phyloP scores from a whole-genome alignment of 2,329 filamentous ascomycete species.

The Pseudofabraea citricarpa region DNA sequence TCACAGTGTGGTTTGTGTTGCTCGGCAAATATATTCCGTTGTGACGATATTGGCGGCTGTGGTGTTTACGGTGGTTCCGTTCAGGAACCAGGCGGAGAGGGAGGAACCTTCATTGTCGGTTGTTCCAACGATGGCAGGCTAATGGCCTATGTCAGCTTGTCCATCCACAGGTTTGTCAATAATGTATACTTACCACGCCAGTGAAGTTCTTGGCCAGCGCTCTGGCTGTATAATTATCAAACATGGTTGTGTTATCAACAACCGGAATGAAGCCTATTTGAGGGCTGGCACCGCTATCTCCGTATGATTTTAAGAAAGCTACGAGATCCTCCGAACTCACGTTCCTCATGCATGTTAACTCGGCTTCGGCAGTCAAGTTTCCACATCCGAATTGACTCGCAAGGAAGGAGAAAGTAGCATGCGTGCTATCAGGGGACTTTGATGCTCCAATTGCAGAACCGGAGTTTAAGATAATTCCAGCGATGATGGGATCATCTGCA shows the following conservation, averaged over 20 bases:
- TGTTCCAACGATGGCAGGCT: conserved; percentile 24
- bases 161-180: too few relatives aligned
- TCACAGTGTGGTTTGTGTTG: conserved; percentile 10
- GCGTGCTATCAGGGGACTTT: conserved; percentile 7
- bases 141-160: too few relatives aligned
- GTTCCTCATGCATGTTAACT: conserved; percentile 22
- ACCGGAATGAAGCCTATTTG: conserved; percentile 13
- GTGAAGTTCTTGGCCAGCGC: conserved; percentile 13
- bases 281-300: conserved; percentile 8
- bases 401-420: conserved; percentile 20
- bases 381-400: conserved; percentile 21
- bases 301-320: conserved; percentile 11
- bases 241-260: conserved; percentile 13
- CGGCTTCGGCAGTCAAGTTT: conserved; percentile 11
- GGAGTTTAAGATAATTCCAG: conserved; percentile 15
- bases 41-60: conserved; percentile 7
- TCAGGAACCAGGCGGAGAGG: conserved; percentile 12
- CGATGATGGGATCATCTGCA: conserved; percentile 19
- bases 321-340: conserved; percentile 13
- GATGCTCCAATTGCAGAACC: conserved; percentile 8
- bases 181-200: conserved; percentile 12
- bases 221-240: conserved; percentile 13
- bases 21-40: conserved; percentile 7
- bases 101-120: conserved; percentile 22
- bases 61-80: conserved; percentile 8